phyloP scores from a whole-genome alignment of 495 filamentous ascomycete genomes.

The Penicillium canescens region DNA sequence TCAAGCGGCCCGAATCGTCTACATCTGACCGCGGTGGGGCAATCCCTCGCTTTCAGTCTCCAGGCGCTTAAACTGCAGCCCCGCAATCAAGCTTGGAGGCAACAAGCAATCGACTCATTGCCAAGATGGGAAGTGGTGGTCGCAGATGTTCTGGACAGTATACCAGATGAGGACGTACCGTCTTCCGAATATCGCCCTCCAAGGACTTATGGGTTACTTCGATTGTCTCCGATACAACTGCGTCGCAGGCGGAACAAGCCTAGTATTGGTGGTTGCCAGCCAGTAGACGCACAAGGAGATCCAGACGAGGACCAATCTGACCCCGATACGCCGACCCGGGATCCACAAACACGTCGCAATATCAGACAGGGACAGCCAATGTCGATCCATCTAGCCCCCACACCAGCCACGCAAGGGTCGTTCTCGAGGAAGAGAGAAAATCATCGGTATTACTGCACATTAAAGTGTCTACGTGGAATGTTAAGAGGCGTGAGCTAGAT shows the following conservation, averaged over 20 bases:
- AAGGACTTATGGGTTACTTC: background rate
- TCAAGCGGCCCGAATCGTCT: conserved; percentile 12
- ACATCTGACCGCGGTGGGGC: conserved; percentile 17
- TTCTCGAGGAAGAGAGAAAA: background rate
- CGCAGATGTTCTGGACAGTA: conserved; percentile 30
- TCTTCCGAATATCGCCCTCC: conserved; percentile 15
- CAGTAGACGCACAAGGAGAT: background rate
- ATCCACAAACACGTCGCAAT: background rate
- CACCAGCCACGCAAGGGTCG: background rate
- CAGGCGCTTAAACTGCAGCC: conserved; percentile 7
- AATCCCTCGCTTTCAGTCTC: conserved; percentile 16
- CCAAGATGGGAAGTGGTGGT: conserved; percentile 34
- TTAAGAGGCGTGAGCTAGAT: conserved; percentile 32
- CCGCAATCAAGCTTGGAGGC: conserved; percentile 9
- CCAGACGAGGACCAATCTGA: background rate
- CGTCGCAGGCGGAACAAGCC: conserved; percentile 1
- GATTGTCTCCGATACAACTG: conserved; percentile 20
- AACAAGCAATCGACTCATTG: conserved; percentile 12
- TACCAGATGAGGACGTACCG: conserved; percentile 23
- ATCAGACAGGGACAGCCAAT: background rate
- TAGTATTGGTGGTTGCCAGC: background rate
- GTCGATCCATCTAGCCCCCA: background rate
- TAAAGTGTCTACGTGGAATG: conserved; percentile 40
- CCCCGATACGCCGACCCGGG: conserved; percentile 10
- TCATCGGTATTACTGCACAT: conserved; percentile 35